phyloP scores from a whole-genome alignment of 2,329 filamentous ascomycete species.

The Macrophomina tecta region DNA sequence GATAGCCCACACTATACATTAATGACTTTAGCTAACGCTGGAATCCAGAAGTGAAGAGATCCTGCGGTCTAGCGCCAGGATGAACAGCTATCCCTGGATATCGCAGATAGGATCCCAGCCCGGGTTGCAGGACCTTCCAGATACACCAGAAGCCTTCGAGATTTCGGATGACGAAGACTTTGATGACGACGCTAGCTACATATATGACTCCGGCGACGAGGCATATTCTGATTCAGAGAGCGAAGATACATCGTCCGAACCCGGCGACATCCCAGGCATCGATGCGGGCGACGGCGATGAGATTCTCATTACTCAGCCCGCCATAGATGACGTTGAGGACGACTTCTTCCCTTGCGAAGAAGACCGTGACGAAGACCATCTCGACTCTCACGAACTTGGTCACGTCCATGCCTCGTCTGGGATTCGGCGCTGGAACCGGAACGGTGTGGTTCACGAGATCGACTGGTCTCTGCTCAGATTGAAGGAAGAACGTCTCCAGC shows the following conservation, averaged over 20 bases:
- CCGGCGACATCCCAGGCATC: slow-evolving; percentile 47
- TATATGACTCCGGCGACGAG: slow-evolving; percentile 53
- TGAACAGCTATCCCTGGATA: slow-evolving; percentile 41
- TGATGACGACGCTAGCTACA: slow-evolving; percentile 32
- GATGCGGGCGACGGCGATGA: slow-evolving; percentile 68
- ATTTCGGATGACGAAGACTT: slow-evolving; percentile 61
- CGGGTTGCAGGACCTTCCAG: slow-evolving; percentile 38
- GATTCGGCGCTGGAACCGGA: slow-evolving; percentile 74
- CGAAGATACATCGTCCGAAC: slow-evolving; percentile 52
- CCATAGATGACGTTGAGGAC: slow-evolving; percentile 83
- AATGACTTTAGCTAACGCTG: neutral
- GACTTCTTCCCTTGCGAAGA: slow-evolving; percentile 81
- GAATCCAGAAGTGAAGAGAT: slow-evolving; percentile 29
- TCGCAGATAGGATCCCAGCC: slow-evolving; percentile 46
- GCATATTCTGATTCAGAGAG: slow-evolving; percentile 66
- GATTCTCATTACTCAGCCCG: slow-evolving; percentile 87
- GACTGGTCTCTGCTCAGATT: slow-evolving; percentile 95
- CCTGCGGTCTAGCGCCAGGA: slow-evolving; percentile 52
- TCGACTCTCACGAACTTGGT: slow-evolving; percentile 80
- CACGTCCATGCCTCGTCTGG: slow-evolving; percentile 90
- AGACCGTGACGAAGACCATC: slow-evolving; percentile 77
- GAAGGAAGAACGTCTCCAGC: slow-evolving; percentile 68
- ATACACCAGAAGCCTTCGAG: slow-evolving; percentile 50
- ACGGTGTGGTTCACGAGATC: slow-evolving; percentile 83
- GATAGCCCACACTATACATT: neutral